These are phyloP conservation scores for Mycogone perniciosa DNA, from an alignment of 2,329 filamentous ascomycete genomes.

Conservation along the genomic window DNA sequence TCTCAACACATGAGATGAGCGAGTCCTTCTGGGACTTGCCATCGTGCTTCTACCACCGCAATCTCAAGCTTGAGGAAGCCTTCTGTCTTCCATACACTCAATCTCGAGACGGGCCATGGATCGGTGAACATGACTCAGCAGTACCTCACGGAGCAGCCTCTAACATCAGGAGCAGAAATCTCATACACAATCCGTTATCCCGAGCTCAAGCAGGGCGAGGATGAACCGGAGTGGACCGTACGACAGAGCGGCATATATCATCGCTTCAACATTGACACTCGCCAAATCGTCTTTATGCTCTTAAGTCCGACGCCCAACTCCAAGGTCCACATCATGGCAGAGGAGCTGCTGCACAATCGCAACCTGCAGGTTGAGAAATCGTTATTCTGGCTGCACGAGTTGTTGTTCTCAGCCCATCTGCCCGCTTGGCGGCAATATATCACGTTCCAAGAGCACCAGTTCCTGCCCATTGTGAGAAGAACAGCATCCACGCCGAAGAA, in stretches of 20 bases:
- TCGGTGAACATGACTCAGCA: conserved; percentile 13
- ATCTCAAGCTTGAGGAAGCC: conserved; percentile 20
- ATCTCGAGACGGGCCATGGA: conserved; percentile 13
- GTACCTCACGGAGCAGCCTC: not conserved
- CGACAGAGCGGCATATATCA: conserved; percentile 24
- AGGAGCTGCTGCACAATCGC: conserved; percentile 9
- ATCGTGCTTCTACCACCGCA: conserved; percentile 24
- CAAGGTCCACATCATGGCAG: conserved; percentile 15
- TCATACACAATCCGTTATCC: conserved; percentile 24
- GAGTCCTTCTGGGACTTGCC: conserved; percentile 20
- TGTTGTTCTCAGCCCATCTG: conserved; percentile 19
- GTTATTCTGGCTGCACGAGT: conserved; percentile 18
- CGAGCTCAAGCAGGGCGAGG: conserved; percentile 19
- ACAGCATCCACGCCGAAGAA: no score
- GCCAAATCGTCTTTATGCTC: conserved; percentile 19
- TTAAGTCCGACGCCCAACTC: conserved; percentile 22
- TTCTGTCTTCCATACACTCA: conserved; percentile 21
- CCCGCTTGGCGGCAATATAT: conserved; percentile 22
- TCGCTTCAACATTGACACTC: conserved; percentile 17
- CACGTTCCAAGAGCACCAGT: conserved; percentile 17
- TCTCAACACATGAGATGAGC: conserved; percentile 18
- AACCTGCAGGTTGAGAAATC: not conserved
- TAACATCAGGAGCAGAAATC: conserved; percentile 15
- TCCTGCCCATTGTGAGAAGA: conserved; percentile 20
- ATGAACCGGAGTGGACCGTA: conserved; percentile 19